Evolutionary conservation across 2,329 filamentous ascomycete species (phyloP).

Genomic region (Curvularia verruculosa): DNA sequence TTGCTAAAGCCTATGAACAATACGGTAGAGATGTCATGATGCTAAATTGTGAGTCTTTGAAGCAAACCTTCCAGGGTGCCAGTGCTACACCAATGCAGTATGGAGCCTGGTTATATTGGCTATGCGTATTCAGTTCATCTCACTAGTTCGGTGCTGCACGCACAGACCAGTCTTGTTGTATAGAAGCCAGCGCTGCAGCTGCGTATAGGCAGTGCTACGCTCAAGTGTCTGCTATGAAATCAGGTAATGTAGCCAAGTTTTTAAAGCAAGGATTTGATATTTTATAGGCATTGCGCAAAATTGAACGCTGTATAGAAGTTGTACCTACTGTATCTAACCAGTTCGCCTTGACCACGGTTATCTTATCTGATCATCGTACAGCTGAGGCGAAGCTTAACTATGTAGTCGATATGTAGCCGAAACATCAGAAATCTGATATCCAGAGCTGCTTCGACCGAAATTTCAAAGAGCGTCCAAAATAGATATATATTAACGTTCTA

Average conservation of each 20-base stretch:
- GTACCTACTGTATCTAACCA: not conserved
- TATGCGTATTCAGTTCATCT: slow-evolving; percentile 4
- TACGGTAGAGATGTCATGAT: not conserved
- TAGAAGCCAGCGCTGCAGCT: not conserved
- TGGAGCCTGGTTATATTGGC: not conserved
- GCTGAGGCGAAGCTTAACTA: not conserved
- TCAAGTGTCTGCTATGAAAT: not conserved
- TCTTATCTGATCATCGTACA: slow-evolving; percentile 16
- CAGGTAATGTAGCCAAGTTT: not conserved
- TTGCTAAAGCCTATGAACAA: not conserved
- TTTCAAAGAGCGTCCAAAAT: too few relatives aligned
- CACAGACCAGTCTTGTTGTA: not conserved
- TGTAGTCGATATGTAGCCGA: not conserved
- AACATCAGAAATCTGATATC: not conserved
- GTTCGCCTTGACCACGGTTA: not conserved
- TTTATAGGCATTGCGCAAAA: not conserved
- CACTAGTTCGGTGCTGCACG: not conserved
- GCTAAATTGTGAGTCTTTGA: not conserved
- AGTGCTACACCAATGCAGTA: not conserved
- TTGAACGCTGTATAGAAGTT: not conserved
- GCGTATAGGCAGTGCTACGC: not conserved
- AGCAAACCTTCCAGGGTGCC: not conserved
- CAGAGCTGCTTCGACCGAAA: not conserved
- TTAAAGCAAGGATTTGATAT: not conserved
- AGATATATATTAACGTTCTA: too few relatives aligned